Percentiles rank a stretch among this genome's conserved stretches.
These are phyloP conservation scores for Plantago ovata DNA, from an alignment of 257 asterid species.

Conservation along the genomic window DNA sequence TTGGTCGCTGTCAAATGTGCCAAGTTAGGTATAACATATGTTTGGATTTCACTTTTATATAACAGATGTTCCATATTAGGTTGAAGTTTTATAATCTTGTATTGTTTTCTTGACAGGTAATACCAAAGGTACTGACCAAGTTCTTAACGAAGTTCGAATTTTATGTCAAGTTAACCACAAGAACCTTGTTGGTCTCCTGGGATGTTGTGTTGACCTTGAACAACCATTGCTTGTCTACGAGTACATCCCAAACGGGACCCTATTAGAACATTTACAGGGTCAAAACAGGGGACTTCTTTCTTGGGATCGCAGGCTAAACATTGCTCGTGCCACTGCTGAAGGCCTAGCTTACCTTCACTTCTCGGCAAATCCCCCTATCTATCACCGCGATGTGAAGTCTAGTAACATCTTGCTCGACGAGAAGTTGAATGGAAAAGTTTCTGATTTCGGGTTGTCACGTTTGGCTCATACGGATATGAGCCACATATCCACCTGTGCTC, in stretches of 20 bases:
- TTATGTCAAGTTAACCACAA: constrained; percentile 89
- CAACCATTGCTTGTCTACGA: constrained; percentile 86
- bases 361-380: constrained; percentile 81
- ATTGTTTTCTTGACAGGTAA: constrained; percentile 35
- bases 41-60: neutral
- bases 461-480: constrained; percentile 82
- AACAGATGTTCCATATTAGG: neutral
- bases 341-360: constrained; percentile 86
- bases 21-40: constrained; percentile 69
- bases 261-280: constrained; percentile 53
- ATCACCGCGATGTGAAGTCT: constrained; percentile 89
- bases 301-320: constrained; percentile 49
- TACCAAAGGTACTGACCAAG: constrained; percentile 79
- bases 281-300: constrained; percentile 29
- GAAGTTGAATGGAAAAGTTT: constrained; percentile 64
- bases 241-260: constrained; percentile 60
- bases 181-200: constrained; percentile 76
- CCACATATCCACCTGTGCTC: constrained; percentile 91
- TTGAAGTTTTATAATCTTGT: neutral
- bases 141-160: constrained; percentile 83
- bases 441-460: constrained; percentile 85
- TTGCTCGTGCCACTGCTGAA: constrained; percentile 82
- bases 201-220: constrained; percentile 91
- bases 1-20: constrained; percentile 85
- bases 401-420: constrained; percentile 81